Conservation (phyloP, 495 filamentous ascomycete genomes). For the Xylaria nigripes region DNA sequence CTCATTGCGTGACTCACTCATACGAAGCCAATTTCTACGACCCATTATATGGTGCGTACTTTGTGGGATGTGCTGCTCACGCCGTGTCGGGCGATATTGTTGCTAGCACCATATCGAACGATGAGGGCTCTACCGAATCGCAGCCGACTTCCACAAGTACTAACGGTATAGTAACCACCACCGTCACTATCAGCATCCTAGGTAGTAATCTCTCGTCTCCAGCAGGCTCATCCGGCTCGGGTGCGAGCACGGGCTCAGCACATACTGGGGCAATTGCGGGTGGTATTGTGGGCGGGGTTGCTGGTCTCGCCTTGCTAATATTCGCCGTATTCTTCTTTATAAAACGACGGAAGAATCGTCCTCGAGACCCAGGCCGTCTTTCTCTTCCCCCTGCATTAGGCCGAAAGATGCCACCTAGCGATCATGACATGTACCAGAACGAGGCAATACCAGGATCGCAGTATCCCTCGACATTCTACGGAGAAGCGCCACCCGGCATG, state of each 20-base stretch:
- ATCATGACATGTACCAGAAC: conserved; percentile 9
- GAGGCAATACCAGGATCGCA: conserved; percentile 16
- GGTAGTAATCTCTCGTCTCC: conserved; percentile 12
- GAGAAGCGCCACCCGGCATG: conserved; percentile 25
- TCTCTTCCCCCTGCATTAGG: conserved; percentile 10
- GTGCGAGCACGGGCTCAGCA: neutral
- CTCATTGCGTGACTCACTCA: conserved; percentile 23
- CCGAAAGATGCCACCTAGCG: conserved; percentile 11
- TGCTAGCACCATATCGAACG: conserved; percentile 8
- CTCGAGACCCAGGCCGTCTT: neutral
- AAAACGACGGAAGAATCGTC: conserved; percentile 9
- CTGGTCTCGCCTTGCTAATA: conserved; percentile 24
- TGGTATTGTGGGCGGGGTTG: conserved; percentile 33
- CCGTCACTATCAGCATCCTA: conserved; percentile 11
- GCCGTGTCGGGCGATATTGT: conserved; percentile 19
- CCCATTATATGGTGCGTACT: conserved; percentile 19
- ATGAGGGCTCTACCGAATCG: conserved; percentile 6
- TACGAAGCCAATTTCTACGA: conserved; percentile 23
- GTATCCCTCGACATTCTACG: conserved; percentile 24
- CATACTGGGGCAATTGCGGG: conserved; percentile 31
- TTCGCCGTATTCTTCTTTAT: conserved; percentile 24
- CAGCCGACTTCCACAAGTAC: conserved; percentile 7
- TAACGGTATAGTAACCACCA: conserved; percentile 13
- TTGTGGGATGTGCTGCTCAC: conserved; percentile 20
- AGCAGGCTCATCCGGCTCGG: neutral